phyloP scores from a whole-genome alignment of 345 rosid genomes.

The Turnera subulata region DNA sequence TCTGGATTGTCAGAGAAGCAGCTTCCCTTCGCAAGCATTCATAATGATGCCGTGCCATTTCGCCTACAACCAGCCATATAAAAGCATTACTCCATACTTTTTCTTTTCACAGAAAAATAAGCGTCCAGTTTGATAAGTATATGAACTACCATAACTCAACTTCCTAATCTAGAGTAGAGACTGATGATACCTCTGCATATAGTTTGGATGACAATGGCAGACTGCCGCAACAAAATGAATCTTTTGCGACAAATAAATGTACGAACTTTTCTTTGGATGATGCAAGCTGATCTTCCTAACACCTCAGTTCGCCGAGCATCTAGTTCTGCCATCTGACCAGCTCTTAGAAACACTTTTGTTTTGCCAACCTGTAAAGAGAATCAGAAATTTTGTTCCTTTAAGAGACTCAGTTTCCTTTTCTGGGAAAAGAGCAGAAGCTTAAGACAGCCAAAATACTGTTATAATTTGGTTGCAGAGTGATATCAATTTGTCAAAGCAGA shows the following conservation, averaged over 20 bases:
- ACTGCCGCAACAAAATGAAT: constrained; percentile 47
- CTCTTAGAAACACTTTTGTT: constrained; percentile 88
- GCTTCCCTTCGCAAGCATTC: constrained; percentile 71
- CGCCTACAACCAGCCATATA: constrained; percentile 44
- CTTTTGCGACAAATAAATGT: constrained; percentile 65
- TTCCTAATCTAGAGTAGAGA: no score
- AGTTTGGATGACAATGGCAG: constrained; percentile 73
- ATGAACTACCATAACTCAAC: no score
- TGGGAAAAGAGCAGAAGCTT: no score
- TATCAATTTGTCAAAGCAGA: no score
- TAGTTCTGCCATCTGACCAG: constrained; percentile 98
- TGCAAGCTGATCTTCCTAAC: constrained; percentile 88
- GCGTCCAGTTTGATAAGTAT: no score
- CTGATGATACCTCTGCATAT: constrained; percentile 63
- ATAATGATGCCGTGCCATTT: constrained; percentile 57
- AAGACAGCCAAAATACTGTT: no score
- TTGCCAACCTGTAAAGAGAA: constrained; percentile 69
- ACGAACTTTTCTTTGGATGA: constrained; percentile 82
- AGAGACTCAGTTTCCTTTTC: no score
- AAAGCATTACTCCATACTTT: no score
- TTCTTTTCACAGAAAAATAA: no score
- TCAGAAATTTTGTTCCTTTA: not conserved
- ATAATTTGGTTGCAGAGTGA: no score
- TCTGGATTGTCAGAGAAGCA: constrained; percentile 77
- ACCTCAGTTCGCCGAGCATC: constrained; percentile 84